These are phyloP conservation scores for Talaromyces piceae DNA, from an alignment of 2,329 filamentous ascomycete genomes.

Conservation along the genomic window DNA sequence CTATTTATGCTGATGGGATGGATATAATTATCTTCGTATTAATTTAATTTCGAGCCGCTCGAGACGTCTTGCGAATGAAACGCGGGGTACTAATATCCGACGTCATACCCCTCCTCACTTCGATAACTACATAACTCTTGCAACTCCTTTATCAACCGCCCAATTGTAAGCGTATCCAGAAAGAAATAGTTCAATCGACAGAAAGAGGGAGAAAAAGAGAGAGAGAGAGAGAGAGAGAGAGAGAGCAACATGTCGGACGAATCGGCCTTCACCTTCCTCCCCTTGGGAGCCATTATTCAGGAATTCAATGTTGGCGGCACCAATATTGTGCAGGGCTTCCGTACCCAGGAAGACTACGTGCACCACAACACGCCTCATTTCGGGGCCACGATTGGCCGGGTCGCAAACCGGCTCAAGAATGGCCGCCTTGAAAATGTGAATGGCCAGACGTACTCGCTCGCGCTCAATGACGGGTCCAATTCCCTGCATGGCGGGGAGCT, in stretches of 20 bases:
- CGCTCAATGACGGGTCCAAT: constrained; percentile 68
- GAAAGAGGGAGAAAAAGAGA: not conserved
- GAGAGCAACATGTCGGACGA: constrained; percentile 22
- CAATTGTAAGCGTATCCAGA: too few relatives aligned
- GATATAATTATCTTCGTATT: too few relatives aligned
- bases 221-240: not conserved
- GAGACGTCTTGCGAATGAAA: too few relatives aligned
- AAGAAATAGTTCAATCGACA: too few relatives aligned
- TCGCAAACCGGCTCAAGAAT: constrained; percentile 70
- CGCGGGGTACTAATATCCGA: not conserved
- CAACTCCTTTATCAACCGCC: too few relatives aligned
- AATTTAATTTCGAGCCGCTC: too few relatives aligned
- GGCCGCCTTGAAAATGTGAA: constrained; percentile 67
- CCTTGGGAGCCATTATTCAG: constrained; percentile 47
- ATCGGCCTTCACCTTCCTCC: constrained; percentile 38
- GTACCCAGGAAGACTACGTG: constrained; percentile 65
- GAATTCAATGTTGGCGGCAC: constrained; percentile 66
- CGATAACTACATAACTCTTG: not conserved
- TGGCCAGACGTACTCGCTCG: constrained; percentile 58
- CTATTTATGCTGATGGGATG: too few relatives aligned
- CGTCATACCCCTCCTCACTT: not conserved
- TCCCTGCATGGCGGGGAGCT: constrained; percentile 60
- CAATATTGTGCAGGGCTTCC: constrained; percentile 87
- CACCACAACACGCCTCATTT: constrained; percentile 73
- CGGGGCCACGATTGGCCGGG: constrained; percentile 83